Evolutionary conservation across 1,139 yeast species (phyloP).

Genomic region (Taphrina deformans): DNA sequence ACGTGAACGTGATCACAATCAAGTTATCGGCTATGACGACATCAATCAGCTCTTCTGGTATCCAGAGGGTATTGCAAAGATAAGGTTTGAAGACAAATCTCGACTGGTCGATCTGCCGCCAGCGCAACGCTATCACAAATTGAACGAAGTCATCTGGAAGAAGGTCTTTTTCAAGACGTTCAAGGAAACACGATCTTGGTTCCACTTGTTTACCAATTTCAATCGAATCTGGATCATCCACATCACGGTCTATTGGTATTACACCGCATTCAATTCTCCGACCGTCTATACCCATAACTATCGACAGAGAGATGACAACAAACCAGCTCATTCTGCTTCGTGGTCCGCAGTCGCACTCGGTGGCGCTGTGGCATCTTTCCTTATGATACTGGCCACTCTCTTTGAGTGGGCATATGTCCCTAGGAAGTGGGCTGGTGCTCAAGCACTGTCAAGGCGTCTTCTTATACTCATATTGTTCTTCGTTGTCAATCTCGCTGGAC

Average conservation of each 20-base stretch:
- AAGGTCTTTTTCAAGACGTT: conserved; percentile 94
- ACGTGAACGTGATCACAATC: conserved; percentile 95
- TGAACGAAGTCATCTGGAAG: conserved; percentile 92
- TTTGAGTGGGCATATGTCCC: conserved; percentile 97
- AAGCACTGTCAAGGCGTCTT: conserved; percentile 86
- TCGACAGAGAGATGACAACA: conserved; percentile 76
- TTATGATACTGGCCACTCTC: conserved; percentile 84
- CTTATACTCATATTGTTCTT: conserved; percentile 69
- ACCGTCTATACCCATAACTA: conserved; percentile 84
- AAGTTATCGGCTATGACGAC: conserved; percentile 95
- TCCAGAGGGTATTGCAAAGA: conserved; percentile 96
- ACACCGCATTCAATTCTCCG: conserved; percentile 88
- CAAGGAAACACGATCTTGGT: conserved; percentile 97
- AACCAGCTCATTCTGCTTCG: conserved; percentile 80
- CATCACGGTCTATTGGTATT: conserved; percentile 88
- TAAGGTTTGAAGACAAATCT: conserved; percentile 84
- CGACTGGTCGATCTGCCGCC: conserved; percentile 87
- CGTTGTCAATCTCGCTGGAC: conserved; percentile 75
- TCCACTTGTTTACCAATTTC: conserved; percentile 90
- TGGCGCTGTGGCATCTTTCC: conserved; percentile 78
- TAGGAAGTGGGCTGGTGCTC: conserved; percentile 99
- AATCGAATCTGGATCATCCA: conserved; percentile 98
- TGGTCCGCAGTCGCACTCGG: conserved; percentile 95
- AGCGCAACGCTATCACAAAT: conserved; percentile 81
- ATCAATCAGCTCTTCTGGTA: conserved; percentile 98